phyloP scores from a whole-genome alignment of 495 filamentous ascomycete genomes.

The Aspergillus ostianus region DNA sequence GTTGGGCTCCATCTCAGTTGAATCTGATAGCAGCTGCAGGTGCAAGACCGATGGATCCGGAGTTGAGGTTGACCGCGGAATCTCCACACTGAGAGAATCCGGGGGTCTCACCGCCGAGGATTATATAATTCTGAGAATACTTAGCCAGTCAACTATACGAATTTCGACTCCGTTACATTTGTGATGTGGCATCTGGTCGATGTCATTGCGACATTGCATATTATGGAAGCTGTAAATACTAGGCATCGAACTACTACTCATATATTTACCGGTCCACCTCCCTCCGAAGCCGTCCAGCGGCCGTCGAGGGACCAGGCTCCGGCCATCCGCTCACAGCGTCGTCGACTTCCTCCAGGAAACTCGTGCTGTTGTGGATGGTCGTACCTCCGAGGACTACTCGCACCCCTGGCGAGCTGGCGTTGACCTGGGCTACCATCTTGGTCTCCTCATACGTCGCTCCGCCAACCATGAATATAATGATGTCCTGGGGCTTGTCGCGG shows the following conservation, averaged over 20 bases:
- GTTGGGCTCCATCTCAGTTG: slow-evolving; percentile 22
- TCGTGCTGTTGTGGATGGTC: slow-evolving; percentile 76
- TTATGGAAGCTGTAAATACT: not conserved
- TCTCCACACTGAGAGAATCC: slow-evolving; percentile 21
- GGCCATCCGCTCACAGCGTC: slow-evolving; percentile 81
- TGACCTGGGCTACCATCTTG: slow-evolving; percentile 87
- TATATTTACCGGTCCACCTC: slow-evolving; percentile 47
- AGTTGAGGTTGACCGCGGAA: not conserved
- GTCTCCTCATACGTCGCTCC: slow-evolving; percentile 96
- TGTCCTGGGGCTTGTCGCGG: slow-evolving; percentile 92
- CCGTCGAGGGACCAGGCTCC: slow-evolving; percentile 63
- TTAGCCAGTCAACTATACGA: too few relatives aligned
- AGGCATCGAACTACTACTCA: slow-evolving; percentile 1
- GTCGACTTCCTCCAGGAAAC: slow-evolving; percentile 84
- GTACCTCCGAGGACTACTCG: slow-evolving; percentile 87
- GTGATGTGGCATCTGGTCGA: not conserved
- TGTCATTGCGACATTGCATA: not conserved
- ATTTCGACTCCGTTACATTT: too few relatives aligned
- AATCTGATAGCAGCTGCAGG: not conserved
- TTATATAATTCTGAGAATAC: not conserved
- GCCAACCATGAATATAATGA: slow-evolving; percentile 90
- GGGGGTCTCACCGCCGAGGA: slow-evolving; percentile 10
- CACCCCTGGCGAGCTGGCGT: slow-evolving; percentile 84
- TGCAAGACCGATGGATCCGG: not conserved
- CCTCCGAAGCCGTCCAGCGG: slow-evolving; percentile 68